Base-by-base conservation (phyloP, 2,329 filamentous ascomycete genomes). In the Pleomassaria siparia region DNA sequence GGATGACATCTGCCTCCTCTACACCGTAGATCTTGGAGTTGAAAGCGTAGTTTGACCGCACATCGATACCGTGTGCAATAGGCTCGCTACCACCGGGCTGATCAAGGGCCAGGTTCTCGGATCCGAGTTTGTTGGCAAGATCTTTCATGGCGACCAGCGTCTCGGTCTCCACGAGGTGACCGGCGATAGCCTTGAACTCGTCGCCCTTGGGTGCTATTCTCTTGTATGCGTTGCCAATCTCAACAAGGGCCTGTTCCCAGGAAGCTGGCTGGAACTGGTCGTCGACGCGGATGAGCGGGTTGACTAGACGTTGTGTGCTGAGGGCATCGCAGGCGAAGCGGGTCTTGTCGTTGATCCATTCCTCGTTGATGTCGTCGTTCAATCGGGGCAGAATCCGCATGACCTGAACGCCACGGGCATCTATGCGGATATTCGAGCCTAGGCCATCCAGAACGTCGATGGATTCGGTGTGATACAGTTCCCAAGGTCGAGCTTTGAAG, bases 321-420 rank as follows among this genome's bases (percentile, higher is more conserved):
- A 99, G 80, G 41, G 94, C 94, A 71, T 99, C 94, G 71, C 91
- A 95, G 33, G 94, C 92, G 71, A 97, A 99, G 56, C 94, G 85
- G 32, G 90, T 86, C 81, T 97, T 99, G 79, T 99, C 94, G 74
- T 97, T 94, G 72, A 99, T 97, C 94, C 94, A 99, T 74, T 99
- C 94, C 77, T 99, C 94, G 73, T 99, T 99, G 63, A 99, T 85
- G 64, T 97, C 91, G 69, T 99, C 94, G 71, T 99, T 99, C 52
- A 99, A 80, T 63, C 94, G 84, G 50, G 94, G 94, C 13, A 96
- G 70, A 51, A 99, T 81, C 62, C 94, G 87, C 91, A 99, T 96
- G 43, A 99, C 92, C 76, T 97, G 91, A 57, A 96, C 79, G 50
- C 94, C 94, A 66, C 94, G 85, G 48, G 91, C 87, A 74, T 99